Percentiles rank a stretch among this genome's conserved stretches.
phyloP scores from a whole-genome alignment of 2,329 filamentous ascomycete species.

The Penicillium sp. region DNA sequence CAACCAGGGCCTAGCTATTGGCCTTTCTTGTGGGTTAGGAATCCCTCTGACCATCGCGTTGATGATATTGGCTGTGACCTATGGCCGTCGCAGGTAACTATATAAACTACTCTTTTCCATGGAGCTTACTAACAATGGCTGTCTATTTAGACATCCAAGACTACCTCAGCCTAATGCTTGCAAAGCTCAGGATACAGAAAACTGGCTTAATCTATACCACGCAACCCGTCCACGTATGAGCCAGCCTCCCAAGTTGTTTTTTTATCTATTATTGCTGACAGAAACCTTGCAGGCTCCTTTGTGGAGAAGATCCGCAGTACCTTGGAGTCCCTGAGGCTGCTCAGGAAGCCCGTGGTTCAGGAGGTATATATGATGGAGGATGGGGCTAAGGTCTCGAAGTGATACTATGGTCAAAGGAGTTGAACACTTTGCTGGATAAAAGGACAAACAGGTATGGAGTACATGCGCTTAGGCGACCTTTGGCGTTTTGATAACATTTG shows the following conservation, averaged over 20 bases:
- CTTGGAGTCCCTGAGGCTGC: not conserved
- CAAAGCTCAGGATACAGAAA: not conserved
- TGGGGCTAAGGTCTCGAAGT: not conserved
- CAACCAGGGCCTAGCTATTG: not conserved
- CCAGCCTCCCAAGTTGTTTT: not conserved
- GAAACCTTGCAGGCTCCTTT: not conserved
- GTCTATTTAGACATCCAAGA: not conserved
- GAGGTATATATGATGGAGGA: not conserved
- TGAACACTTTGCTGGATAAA: not conserved
- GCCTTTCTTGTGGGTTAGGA: not conserved
- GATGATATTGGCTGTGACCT: not conserved
- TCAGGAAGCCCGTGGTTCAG: not conserved
- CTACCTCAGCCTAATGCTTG: not conserved
- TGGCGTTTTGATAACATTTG: not conserved
- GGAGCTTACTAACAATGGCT: not conserved
- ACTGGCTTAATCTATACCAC: not conserved
- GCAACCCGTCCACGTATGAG: not conserved
- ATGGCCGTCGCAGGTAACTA: not conserved
- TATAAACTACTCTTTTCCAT: not conserved
- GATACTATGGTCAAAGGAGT: not conserved
- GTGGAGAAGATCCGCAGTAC: not conserved
- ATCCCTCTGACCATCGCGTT: not conserved
- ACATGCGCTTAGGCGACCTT: not conserved
- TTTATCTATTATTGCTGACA: not conserved
- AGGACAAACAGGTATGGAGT: not conserved